phyloP scores from a whole-genome alignment of 2,329 filamentous ascomycete species.

The Penicillium sp. region DNA sequence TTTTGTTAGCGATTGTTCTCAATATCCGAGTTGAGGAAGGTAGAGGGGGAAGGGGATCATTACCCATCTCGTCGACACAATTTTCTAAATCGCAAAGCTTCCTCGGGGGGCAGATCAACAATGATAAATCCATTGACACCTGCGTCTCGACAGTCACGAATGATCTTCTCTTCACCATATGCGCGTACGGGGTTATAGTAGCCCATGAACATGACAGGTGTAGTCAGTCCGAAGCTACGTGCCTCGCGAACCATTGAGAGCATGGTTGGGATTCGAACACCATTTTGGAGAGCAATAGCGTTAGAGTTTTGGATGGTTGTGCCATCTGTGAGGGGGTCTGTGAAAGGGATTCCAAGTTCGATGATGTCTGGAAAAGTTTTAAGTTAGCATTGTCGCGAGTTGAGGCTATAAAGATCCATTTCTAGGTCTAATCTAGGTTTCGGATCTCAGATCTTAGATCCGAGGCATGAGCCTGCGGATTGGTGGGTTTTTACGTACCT shows the following conservation, averaged over 20 bases:
- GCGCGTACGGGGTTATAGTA: conserved; percentile 94
- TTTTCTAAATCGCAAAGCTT: conserved; percentile 68
- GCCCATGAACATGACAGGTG: conserved; percentile 89
- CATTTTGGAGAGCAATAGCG: conserved; percentile 79
- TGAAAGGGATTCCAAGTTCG: conserved; percentile 92
- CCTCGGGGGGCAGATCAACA: conserved; percentile 13
- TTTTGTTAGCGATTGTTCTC: background rate
- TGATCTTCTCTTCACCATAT: conserved; percentile 83
- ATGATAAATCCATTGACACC: conserved; percentile 20
- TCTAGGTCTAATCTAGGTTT: background rate
- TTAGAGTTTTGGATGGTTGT: conserved; percentile 94
- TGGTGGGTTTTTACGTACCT: conserved; percentile 55
- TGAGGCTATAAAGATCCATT: background rate
- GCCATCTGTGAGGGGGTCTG: conserved; percentile 92
- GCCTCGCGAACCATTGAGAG: conserved; percentile 81
- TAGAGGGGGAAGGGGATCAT: no score
- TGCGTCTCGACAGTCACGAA: conserved; percentile 70
- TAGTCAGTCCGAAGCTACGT: conserved; percentile 69
- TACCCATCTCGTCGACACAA: conserved; percentile 77
- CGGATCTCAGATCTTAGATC: no score
- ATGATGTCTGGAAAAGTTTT: conserved; percentile 67
- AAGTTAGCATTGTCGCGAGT: background rate
- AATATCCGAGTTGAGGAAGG: background rate
- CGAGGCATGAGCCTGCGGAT: background rate
- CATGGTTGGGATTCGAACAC: conserved; percentile 74